Evolutionary conservation across 2,329 filamentous ascomycete species (phyloP).

Genomic region (Alternaria tenuissima): DNA sequence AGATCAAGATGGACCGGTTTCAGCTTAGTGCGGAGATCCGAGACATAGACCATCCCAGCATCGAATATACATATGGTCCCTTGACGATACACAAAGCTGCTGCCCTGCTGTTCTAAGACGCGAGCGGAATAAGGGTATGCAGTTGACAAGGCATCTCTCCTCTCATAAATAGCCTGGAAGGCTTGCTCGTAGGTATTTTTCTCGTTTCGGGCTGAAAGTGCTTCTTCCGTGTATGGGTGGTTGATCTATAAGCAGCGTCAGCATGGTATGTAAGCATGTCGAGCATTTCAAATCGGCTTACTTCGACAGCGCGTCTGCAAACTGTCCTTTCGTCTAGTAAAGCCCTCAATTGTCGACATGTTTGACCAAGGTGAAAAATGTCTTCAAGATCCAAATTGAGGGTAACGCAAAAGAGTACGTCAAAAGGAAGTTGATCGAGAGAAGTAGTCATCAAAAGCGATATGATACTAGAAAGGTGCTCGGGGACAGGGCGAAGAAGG

Average conservation of each 20-base stretch:
- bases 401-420: constrained; percentile 69
- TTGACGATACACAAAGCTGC: constrained; percentile 68
- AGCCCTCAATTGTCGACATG: constrained; percentile 61
- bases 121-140: constrained; percentile 70
- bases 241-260: constrained; percentile 46
- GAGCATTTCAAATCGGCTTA: constrained; percentile 45
- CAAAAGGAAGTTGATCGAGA: constrained; percentile 65
- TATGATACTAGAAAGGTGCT: background rate
- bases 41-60: constrained; percentile 63
- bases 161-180: constrained; percentile 68
- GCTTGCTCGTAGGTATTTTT: constrained; percentile 60
- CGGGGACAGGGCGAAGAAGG: background rate
- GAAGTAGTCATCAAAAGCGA: constrained; percentile 36
- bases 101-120: constrained; percentile 64
- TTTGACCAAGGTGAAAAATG: constrained; percentile 64
- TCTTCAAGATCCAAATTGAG: constrained; percentile 65
- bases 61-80: constrained; percentile 71
- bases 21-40: constrained; percentile 61
- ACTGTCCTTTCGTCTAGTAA: constrained; percentile 64
- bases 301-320: constrained; percentile 66
- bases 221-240: constrained; percentile 57
- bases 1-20: constrained; percentile 32
- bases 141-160: constrained; percentile 66
- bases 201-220: constrained; percentile 47
- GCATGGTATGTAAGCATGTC: constrained; percentile 14